phyloP scores from a whole-genome alignment of 306 rosid species.

The Chamaecrista fasciculata region DNA sequence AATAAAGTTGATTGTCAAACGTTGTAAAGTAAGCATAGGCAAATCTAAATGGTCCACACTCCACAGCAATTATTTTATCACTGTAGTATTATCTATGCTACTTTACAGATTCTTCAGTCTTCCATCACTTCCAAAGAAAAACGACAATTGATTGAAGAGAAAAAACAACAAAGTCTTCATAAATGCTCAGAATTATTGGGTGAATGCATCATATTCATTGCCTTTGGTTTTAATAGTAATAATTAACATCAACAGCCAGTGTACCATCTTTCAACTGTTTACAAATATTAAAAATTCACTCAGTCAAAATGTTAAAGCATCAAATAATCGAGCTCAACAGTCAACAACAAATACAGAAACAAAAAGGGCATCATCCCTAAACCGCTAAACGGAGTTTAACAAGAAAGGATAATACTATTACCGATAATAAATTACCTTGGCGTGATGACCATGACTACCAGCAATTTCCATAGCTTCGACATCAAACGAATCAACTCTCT shows the following conservation, averaged over 20 bases:
- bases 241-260: no score
- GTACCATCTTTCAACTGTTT: no score
- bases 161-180: background rate
- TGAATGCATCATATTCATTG: background rate
- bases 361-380: background rate
- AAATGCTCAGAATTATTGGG: background rate
- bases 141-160: background rate
- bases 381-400: background rate
- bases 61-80: background rate
- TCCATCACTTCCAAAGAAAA: background rate
- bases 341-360: background rate
- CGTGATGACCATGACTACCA: slow-evolving; percentile 47
- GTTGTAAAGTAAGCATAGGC: background rate
- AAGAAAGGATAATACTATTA: background rate
- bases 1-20: background rate
- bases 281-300: no score
- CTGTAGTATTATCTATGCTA: background rate
- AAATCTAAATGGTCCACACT: background rate
- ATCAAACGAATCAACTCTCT: slow-evolving; percentile 82
- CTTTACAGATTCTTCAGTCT: background rate
- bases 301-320: background rate
- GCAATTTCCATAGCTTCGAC: slow-evolving; percentile 90
- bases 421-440: slow-evolving; percentile 40
- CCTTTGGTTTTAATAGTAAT: background rate
- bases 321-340: background rate